These are phyloP conservation scores for Neoscytalidium dimidiatum DNA, from an alignment of 2,329 filamentous ascomycete genomes.

Conservation along the genomic window DNA sequence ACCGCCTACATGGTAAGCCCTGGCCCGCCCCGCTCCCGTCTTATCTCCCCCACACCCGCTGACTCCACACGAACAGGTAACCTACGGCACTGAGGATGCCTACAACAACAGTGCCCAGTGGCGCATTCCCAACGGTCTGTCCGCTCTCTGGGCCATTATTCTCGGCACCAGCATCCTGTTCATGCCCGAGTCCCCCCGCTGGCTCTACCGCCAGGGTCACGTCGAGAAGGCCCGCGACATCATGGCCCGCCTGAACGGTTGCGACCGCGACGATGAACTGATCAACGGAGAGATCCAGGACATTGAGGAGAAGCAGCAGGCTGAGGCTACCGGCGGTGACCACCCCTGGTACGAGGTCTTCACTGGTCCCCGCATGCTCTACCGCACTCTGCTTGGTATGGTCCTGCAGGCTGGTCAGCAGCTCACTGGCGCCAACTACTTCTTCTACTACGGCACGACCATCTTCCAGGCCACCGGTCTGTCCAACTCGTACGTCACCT, in stretches of 20 bases:
- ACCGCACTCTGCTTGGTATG: conserved; percentile 59
- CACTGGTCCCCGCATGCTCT: conserved; percentile 65
- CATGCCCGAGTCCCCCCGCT: conserved; percentile 24
- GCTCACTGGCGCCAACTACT: conserved; percentile 68
- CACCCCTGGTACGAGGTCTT: conserved; percentile 60
- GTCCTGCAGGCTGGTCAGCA: conserved; percentile 66
- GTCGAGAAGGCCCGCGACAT: conserved; percentile 50
- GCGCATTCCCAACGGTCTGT: conserved; percentile 62
- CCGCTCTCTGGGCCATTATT: conserved; percentile 19
- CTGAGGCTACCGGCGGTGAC: conserved; percentile 45
- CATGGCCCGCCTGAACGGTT: conserved; percentile 56
- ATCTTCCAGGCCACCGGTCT: conserved; percentile 47
- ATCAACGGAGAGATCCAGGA: conserved; percentile 56
- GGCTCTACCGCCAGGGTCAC: conserved; percentile 56
- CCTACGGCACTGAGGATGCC: conserved; percentile 60
- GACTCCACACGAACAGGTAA: conserved; percentile 38
- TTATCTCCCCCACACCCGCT: not conserved
- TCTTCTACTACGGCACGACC: conserved; percentile 58
- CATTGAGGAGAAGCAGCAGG: conserved; percentile 58
- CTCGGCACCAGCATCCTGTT: conserved; percentile 51
- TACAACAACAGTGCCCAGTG: conserved; percentile 54
- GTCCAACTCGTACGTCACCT: conserved; percentile 47
- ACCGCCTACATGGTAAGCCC: conserved; percentile 22
- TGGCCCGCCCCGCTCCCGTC: not conserved
- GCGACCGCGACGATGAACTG: conserved; percentile 55